These are phyloP conservation scores for Citrullus amarus DNA, from an alignment of 306 rosid genomes.

Conservation along the genomic window DNA sequence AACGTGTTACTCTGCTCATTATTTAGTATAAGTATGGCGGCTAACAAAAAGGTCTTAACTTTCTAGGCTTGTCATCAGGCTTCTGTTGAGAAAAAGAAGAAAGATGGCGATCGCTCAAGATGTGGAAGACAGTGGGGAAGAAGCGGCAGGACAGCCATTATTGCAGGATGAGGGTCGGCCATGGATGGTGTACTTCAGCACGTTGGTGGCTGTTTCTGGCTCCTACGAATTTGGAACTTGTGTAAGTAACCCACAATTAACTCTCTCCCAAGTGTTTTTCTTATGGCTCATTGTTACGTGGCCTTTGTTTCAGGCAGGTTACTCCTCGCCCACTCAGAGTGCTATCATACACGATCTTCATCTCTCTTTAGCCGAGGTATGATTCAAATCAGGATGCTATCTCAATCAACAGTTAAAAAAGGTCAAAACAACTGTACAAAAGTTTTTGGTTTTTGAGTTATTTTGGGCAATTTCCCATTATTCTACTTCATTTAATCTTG, in stretches of 20 bases:
- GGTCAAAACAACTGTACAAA: too few species aligned
- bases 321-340: slow-evolving; percentile 78
- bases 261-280: neutral
- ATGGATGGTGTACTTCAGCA: slow-evolving; percentile 84
- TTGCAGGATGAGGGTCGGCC: slow-evolving; percentile 24
- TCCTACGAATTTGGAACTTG: slow-evolving; percentile 81
- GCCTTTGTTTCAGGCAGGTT: slow-evolving; percentile 54
- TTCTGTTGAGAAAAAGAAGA: neutral
- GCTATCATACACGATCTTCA: slow-evolving; percentile 56
- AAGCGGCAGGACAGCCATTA: slow-evolving; percentile 31
- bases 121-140: slow-evolving; percentile 24
- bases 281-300: neutral
- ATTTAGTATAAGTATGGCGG: too few species aligned
- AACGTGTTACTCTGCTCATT: too few species aligned
- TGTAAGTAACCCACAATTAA: slow-evolving; percentile 25
- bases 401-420: neutral
- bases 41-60: too few species aligned
- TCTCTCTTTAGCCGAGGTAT: slow-evolving; percentile 63
- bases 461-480: too few species aligned
- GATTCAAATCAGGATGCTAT: neutral
- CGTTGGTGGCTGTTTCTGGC: slow-evolving; percentile 76
- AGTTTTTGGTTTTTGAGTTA: too few species aligned
- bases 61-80: too few species aligned
- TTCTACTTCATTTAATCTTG: neutral
- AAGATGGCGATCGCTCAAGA: slow-evolving; percentile 50